Evolutionary conservation across 1,284 basidiomycete species (phyloP).

Genomic region (Moniliella sp.): DNA sequence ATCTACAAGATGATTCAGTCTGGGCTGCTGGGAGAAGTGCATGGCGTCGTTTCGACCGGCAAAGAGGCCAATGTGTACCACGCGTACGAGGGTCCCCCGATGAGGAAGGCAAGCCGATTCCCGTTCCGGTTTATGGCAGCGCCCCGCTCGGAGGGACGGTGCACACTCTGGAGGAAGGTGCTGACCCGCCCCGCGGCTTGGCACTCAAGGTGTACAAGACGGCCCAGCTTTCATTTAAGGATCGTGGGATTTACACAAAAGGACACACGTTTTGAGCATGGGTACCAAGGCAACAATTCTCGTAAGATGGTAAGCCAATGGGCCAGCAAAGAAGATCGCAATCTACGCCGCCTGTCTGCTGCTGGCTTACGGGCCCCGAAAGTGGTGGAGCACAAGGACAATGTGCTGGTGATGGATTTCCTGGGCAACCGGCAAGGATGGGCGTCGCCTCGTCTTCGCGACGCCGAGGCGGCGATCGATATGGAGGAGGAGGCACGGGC

Average conservation of each 20-base stretch:
- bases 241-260: conserved; percentile 92
- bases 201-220: too few relatives aligned
- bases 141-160: neutral
- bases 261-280: conserved; percentile 73
- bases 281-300: conserved; percentile 77
- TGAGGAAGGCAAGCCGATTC: too few relatives aligned
- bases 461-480: conserved; percentile 21
- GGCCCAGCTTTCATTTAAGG: conserved; percentile 51
- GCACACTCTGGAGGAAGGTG: too few relatives aligned
- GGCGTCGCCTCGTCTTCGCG: conserved; percentile 22
- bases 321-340: conserved; percentile 98
- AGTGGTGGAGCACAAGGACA: conserved; percentile 78
- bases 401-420: conserved; percentile 89
- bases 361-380: conserved; percentile 69
- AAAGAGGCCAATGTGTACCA: conserved; percentile 33
- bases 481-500: conserved; percentile 5
- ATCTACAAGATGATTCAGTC: conserved; percentile 30
- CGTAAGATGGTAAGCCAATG: conserved; percentile 96
- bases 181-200: neutral
- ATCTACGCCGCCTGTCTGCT: conserved; percentile 58
- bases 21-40: conserved; percentile 16
- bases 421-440: conserved; percentile 41
- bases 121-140: too few relatives aligned
- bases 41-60: conserved; percentile 26
- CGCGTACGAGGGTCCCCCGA: conserved; percentile 7